Evolutionary conservation across 108 stramenopile genomes (phyloP), one percentile per base, ranked within the genome.

Genomic region (Nitzschia sp.): DNA sequence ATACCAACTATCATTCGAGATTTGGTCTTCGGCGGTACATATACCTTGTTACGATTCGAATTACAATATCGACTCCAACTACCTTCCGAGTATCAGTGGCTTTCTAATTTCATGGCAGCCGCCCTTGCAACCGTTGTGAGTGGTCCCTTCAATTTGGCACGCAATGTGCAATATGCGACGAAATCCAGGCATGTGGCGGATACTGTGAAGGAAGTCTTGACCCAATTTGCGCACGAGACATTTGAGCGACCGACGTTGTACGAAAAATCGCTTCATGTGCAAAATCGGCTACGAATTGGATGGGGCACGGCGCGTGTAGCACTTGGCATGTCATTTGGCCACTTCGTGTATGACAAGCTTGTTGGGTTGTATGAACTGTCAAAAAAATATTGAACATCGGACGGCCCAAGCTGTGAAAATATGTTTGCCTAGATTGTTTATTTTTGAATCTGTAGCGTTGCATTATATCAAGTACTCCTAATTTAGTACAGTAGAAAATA

Each of bases 251-350:
- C 52, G 6, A 78, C 68, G 2, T 21, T 45, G 9, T 31, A 32
- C 19, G 38, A 30, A 47, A 50, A 68, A 50, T 58, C 25, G 62
- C 23, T 33, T 2, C 58, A 71, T 48, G 25, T 80, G 4, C 79
- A 80, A 61, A 75, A 67, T 60, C 74, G 79, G 55, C 45, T 84
- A 30, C 58, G 83, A 11, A 57, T 84, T 28, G 83, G 83, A 46
- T 84, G 83, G 83, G 83, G 83, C 2, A 84, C 83, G 13, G 69
- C 68, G 13, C 67, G 83, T 31, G 83, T 84, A 21, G 83, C 79
- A 13, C 34, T 72, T 21, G 83, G 83, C 21, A 78, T 83, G 78
- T 59, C 79, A 6, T 79, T 84, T 80, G 83, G 78, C 27, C 79
- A 84, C 34, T 69, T 48, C 16, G 77, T 84, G 6, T 84, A 84